A percentile compares a stretch with the other conserved stretches of the same genome.
phyloP scores from a whole-genome alignment of 2,329 filamentous ascomycete species.

The Botryotinia calthae region DNA sequence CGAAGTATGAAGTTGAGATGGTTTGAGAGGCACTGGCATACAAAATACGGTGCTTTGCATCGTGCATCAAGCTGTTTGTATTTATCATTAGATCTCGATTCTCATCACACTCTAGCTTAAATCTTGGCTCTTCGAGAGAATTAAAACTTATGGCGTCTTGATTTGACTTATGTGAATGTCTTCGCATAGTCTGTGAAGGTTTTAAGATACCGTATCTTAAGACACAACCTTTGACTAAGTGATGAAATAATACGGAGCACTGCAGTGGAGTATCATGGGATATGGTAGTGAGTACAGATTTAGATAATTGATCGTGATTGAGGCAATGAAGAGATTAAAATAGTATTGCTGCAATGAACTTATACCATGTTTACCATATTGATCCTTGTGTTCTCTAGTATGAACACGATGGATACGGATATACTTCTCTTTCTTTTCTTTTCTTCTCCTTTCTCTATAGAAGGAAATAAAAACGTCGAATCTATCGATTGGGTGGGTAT shows the following conservation, averaged over 20 bases:
- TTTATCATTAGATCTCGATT: neutral
- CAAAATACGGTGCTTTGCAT: neutral
- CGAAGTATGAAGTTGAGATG: neutral
- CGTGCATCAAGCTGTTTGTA: neutral
- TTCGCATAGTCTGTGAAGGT: neutral
- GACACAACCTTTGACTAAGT: neutral
- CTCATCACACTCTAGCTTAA: neutral
- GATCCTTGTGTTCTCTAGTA: neutral
- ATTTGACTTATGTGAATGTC: neutral
- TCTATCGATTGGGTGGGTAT: too few relatives aligned
- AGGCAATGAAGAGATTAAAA: neutral
- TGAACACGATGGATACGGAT: neutral
- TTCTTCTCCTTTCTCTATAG: too few relatives aligned
- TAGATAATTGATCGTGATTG: neutral
- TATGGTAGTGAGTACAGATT: neutral
- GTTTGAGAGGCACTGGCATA: neutral
- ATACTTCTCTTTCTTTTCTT: neutral
- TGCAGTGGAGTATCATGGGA: neutral
- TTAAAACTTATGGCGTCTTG: neutral
- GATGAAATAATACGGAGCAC: neutral
- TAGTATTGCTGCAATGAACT: neutral
- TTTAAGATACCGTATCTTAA: neutral
- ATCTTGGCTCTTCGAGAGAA: neutral
- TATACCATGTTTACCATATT: too few relatives aligned
- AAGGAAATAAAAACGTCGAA: too few relatives aligned